Percentiles rank a stretch among this genome's conserved stretches.
These are phyloP conservation scores for Handroanthus guayacan DNA, from an alignment of 257 asterid species.

Conservation along the genomic window DNA sequence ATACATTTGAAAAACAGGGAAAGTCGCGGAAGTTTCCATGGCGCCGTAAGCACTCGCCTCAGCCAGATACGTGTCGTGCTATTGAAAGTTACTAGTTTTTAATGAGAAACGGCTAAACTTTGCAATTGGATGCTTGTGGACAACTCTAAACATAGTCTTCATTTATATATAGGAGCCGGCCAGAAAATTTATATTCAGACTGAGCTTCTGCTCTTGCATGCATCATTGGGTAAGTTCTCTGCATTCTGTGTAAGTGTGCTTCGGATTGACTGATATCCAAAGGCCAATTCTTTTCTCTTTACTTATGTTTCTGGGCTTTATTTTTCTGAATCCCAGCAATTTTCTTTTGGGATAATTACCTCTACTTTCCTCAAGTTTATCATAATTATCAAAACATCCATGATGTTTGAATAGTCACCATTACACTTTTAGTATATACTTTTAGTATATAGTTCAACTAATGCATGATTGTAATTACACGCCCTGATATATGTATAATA, in stretches of 20 bases:
- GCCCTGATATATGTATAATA: too few relatives aligned
- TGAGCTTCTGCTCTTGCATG: conserved; percentile 4
- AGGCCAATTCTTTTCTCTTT: not conserved
- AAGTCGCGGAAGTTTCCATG: not conserved
- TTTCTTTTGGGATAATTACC: too few relatives aligned
- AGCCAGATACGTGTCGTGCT: not conserved
- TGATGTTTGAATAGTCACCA: too few relatives aligned
- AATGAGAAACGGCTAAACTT: not conserved
- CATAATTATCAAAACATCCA: too few relatives aligned
- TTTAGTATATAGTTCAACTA: too few relatives aligned
- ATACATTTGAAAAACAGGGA: not conserved
- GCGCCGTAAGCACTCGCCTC: not conserved
- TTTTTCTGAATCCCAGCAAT: not conserved
- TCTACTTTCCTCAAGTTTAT: not conserved
- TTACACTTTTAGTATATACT: too few relatives aligned
- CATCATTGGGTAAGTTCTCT: not conserved
- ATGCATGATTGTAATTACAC: too few relatives aligned
- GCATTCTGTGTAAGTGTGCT: not conserved
- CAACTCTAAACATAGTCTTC: not conserved
- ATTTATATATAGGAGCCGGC: not conserved
- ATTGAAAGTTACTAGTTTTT: too few relatives aligned
- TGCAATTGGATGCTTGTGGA: not conserved
- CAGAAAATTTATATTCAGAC: not conserved
- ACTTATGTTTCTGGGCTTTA: not conserved
- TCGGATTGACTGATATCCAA: not conserved